Evolutionary conservation across 352 stramenopile genomes (phyloP).

Genomic region (Globisporangium nodosum): DNA sequence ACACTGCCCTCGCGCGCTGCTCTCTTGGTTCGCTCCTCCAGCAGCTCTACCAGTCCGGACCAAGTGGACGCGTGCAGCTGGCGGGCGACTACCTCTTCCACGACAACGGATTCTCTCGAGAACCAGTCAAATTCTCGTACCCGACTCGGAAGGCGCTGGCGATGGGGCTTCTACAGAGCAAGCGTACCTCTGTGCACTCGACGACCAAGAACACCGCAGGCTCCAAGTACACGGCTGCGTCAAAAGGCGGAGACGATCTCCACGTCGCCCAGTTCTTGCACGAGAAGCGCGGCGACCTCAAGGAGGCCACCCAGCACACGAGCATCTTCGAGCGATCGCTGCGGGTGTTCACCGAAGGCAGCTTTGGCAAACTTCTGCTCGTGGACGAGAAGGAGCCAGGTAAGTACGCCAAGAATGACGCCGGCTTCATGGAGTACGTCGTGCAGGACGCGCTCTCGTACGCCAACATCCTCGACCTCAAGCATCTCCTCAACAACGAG

Average conservation of each 20-base stretch:
- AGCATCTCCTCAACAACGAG: constrained; percentile 12
- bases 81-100: constrained; percentile 12
- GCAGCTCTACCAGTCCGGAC: not conserved
- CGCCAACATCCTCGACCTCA: constrained; percentile 11
- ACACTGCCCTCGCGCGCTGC: not conserved
- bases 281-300: not conserved
- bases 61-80: constrained; percentile 6
- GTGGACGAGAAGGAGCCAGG: constrained; percentile 6
- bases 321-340: constrained; percentile 9
- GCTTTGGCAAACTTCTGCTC: constrained; percentile 6
- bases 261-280: not conserved
- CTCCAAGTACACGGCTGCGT: constrained; percentile 2
- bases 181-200: not conserved
- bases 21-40: not conserved
- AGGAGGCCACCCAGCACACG: not conserved
- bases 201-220: not conserved
- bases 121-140: constrained; percentile 9
- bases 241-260: not conserved
- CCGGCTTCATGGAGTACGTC: constrained; percentile 9
- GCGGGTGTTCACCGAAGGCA: constrained; percentile 2
- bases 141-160: constrained; percentile 2
- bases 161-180: constrained; percentile 10
- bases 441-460: constrained; percentile 9
- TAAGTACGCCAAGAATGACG: constrained; percentile 4
- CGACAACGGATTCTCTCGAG: constrained; percentile 7